Evolutionary conservation across 805 yeast genomes (phyloP), one percentile per base, ranked within the genome.

Genomic region (Zygosaccharomyces bisporus): DNA sequence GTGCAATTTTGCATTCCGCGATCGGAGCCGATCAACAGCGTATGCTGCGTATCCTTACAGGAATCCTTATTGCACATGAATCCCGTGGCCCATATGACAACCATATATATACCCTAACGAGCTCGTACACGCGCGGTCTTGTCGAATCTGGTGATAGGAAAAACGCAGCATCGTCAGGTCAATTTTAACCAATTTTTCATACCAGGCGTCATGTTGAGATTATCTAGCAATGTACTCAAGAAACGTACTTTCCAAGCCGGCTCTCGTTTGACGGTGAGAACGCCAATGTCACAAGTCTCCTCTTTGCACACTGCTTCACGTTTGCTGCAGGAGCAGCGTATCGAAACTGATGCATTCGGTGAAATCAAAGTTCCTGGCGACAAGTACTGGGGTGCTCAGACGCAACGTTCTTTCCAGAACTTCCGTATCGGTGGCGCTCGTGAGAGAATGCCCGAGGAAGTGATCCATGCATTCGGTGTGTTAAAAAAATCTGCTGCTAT

Each of bases 321-420:
- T 14, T 21, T 29, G 30, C 31, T 30, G n/a, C 50, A 46, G 21
- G 44, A 43, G 18, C 61, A 55, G 51, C 62, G 99, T 73, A 79
- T 77, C 45, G 99, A 91, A 68, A 76, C 88, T 47, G 99, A 91
- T 71, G 98, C 98, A 41, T 93, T 91, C 62, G 99, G 99, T 57
- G 96, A 87, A 64, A 85, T 93, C 61, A 88, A 89, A 65, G 99
- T 91, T 41, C 89, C 86, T 47, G 72, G 79, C 52, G 77, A 86
- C 58, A 81, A 79, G 67, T 91, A 91, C 76, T 91, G 96, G 91
- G 99, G 99, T 49, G 98, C 98, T 35, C 99, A 93, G 72, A 93
- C 99, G 50, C 90, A 86, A 62, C 81, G 98, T 71, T 90, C 98
- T 16, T 76, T 80, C 56, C 83, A 81, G 70, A 93, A 93, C 77